Percentiles rank a stretch among this genome's conserved stretches.
These are phyloP conservation scores for Urostyla sp. DNA, from an alignment of 73 alveolate species.

Conservation along the genomic window DNA sequence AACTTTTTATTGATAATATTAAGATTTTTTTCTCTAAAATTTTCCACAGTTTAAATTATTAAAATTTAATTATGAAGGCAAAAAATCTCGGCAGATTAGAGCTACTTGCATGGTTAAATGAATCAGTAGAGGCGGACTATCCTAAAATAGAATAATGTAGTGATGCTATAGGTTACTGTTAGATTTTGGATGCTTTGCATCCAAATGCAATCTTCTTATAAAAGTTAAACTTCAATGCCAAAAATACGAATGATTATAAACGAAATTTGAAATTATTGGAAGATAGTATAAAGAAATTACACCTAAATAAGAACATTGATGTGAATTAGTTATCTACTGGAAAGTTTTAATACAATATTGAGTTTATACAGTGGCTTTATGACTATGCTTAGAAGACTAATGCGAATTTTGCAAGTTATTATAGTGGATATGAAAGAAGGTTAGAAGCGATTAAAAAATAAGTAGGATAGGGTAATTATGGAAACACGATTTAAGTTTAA, in stretches of 20 bases:
- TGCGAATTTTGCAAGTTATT: constrained; percentile 40
- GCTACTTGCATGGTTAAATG: constrained; percentile 80
- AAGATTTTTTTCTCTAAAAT: no score
- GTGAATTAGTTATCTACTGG: constrained; percentile 57
- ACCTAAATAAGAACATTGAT: constrained; percentile 35
- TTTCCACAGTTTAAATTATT: no score
- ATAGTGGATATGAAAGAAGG: constrained; percentile 71
- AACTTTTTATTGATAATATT: no score
- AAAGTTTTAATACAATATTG: constrained; percentile 77
- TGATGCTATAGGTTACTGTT: constrained; percentile 75
- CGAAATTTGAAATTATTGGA: constrained; percentile 68
- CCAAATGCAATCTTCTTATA: constrained; percentile 63
- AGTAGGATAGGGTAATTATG: constrained; percentile 42
- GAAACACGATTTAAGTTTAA: constrained; percentile 30
- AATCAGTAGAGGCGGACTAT: constrained; percentile 72
- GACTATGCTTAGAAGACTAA: constrained; percentile 48
- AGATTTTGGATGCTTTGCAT: constrained; percentile 69
- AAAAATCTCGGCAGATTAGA: constrained; percentile 80
- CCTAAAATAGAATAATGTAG: constrained; percentile 75
- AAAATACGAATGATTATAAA: constrained; percentile 65
- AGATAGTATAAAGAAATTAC: constrained; percentile 46
- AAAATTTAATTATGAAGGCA: constrained; percentile 72
- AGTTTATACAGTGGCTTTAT: constrained; percentile 70
- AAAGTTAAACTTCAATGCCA: constrained; percentile 59
- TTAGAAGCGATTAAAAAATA: constrained; percentile 71